Evolutionary conservation across 73 alveolate genomes (phyloP).

Genomic region (Paramecium octaurelia): DNA sequence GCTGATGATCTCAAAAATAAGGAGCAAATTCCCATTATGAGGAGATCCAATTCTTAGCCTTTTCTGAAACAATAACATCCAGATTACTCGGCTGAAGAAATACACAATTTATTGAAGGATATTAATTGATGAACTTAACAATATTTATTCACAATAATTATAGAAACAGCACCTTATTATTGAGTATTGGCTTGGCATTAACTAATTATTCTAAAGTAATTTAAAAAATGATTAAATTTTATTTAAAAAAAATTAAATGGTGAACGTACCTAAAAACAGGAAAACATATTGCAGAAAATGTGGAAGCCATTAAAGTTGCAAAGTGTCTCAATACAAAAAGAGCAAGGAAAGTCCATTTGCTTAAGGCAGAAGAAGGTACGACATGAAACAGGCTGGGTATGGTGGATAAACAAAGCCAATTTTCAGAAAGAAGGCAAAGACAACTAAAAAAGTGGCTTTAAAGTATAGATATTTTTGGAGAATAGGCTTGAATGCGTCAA

Average conservation of each 20-base stretch:
- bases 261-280: slow-evolving; percentile 81
- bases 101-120: background rate
- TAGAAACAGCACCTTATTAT: background rate
- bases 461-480: slow-evolving; percentile 58
- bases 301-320: slow-evolving; percentile 77
- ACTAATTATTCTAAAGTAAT: background rate
- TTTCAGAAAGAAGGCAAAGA: slow-evolving; percentile 97
- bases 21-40: background rate
- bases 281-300: slow-evolving; percentile 81
- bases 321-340: slow-evolving; percentile 86
- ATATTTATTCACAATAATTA: background rate
- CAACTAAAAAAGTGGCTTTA: slow-evolving; percentile 94
- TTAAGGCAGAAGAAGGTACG: slow-evolving; percentile 94
- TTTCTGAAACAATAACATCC: background rate
- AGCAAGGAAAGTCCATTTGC: slow-evolving; percentile 82
- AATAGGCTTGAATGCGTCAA: slow-evolving; percentile 86
- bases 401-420: slow-evolving; percentile 97
- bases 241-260: slow-evolving; percentile 58
- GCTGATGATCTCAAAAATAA: background rate
- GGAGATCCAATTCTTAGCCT: background rate
- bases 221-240: slow-evolving; percentile 39
- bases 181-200: background rate
- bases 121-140: background rate
- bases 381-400: slow-evolving; percentile 91
- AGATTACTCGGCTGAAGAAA: background rate